Evolutionary conservation across 192 early-diverging fungal species (phyloP).

Genomic region (Globomyces pollinis-pini): DNA sequence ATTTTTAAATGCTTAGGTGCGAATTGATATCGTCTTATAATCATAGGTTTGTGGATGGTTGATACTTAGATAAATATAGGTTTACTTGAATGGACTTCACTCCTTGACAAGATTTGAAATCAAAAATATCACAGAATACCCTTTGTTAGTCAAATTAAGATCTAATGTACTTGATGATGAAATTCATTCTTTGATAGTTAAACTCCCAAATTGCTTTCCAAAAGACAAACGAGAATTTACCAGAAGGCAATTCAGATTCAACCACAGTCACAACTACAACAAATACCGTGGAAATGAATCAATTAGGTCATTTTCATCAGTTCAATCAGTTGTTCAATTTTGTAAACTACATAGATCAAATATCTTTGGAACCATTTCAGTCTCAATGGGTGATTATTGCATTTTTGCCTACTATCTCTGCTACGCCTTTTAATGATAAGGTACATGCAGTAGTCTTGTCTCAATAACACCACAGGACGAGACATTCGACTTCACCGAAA

Average conservation of each 20-base stretch:
- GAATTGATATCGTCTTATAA: no score
- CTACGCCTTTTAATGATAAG: conserved; percentile 22
- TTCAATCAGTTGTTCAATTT: conserved; percentile 95
- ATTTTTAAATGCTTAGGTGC: no score
- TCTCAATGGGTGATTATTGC: conserved; percentile 69
- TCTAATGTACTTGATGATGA: conserved; percentile 40
- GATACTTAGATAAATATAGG: no score
- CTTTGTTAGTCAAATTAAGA: conserved; percentile 64
- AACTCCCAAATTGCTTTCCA: conserved; percentile 80
- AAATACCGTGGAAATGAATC: neutral
- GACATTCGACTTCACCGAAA: conserved; percentile 59
- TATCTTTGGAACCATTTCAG: conserved; percentile 58
- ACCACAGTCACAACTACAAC: conserved; percentile 41
- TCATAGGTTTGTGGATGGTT: no score
- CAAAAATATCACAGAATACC: conserved; percentile 52
- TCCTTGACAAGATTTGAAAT: conserved; percentile 64
- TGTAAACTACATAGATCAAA: conserved; percentile 69
- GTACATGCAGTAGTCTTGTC: no score
- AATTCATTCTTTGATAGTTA: conserved; percentile 50
- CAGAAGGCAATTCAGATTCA: no score
- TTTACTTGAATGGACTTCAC: conserved; percentile 78
- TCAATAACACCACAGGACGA: no score
- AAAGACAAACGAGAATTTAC: conserved; percentile 76
- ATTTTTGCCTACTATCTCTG: conserved; percentile 59
- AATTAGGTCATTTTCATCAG: conserved; percentile 32